Percentiles rank a stretch among this genome's conserved stretches.
phyloP scores from a whole-genome alignment of 148 eudicot genomes.

The Silene uniflora region DNA sequence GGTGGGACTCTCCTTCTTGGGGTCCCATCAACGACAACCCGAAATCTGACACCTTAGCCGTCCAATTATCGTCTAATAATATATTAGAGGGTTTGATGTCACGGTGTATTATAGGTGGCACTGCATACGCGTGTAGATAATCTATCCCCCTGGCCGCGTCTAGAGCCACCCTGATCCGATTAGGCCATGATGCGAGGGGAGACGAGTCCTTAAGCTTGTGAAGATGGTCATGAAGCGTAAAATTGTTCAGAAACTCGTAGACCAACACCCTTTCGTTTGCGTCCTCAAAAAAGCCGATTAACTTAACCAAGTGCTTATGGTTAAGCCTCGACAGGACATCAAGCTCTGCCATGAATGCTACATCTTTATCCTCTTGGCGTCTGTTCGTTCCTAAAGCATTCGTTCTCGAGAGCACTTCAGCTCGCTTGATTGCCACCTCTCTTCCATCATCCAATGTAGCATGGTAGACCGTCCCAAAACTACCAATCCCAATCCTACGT shows the following conservation, averaged over 20 bases:
- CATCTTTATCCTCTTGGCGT: constrained; percentile 57
- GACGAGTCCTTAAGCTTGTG: constrained; percentile 47
- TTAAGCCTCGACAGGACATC: constrained; percentile 74
- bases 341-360: constrained; percentile 66
- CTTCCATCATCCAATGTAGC: constrained; percentile 53
- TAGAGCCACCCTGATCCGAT: constrained; percentile 58
- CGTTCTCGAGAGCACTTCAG: constrained; percentile 28
- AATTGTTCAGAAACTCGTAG: constrained; percentile 72
- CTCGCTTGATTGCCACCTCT: constrained; percentile 72
- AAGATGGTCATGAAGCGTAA: constrained; percentile 67
- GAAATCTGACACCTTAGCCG: constrained; percentile 83
- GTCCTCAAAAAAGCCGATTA: constrained; percentile 72
- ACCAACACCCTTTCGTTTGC: constrained; percentile 52
- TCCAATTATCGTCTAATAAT: constrained; percentile 60
- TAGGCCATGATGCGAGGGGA: constrained; percentile 56
- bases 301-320: constrained; percentile 69
- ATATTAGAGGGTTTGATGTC: constrained; percentile 92
- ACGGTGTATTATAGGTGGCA: constrained; percentile 74
- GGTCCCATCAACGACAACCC: constrained; percentile 79
- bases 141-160: constrained; percentile 90
- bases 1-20: constrained; percentile 44
- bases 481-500: constrained; percentile 57
- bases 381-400: constrained; percentile 15
- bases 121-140: constrained; percentile 77
- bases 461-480: constrained; percentile 78